Evolutionary conservation across 192 early-diverging fungal genomes (phyloP), one percentile per base, ranked within the genome.

Genomic region (Podochytrium sp.): DNA sequence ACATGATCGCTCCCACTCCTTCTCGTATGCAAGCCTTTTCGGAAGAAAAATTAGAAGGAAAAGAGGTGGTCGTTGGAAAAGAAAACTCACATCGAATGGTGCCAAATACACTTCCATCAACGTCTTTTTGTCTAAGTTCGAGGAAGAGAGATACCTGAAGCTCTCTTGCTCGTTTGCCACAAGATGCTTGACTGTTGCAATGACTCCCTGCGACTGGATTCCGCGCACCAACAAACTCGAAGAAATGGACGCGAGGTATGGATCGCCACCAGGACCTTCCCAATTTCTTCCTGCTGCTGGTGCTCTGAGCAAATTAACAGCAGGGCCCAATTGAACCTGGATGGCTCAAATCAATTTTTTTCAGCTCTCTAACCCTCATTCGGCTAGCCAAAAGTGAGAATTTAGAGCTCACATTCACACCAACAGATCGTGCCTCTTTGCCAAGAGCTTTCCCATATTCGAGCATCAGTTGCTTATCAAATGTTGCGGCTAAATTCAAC

Each of bases 21-120:
- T 81, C 87, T 39, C 83, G n/a, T 6, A 79, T 49, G 38, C 71
- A 78, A 3, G 69, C 69, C 62, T 65, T 12, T 4, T 10, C 29
- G 59, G 16, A 38, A 37, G 59, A 18, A 7, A 35, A 29, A 23
- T 29, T 35, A 10, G 16, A 61, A 61, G 35, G 7, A 14, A 57
- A 57, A 57, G 10, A 1, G 16, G 12, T 25, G 1, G 10, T 25
- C 29, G 12, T 29, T 16, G 10, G 10, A 47, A 18, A 27, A 12
- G 29, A 18, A 0, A 3, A 10, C 40, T 65, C 38, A 75, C 64
- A 38, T 86, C 75, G 67, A 92, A 91, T 32, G 90, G 87, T 52
- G 61, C 76, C 2, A 87, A 27, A 68, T 91, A 91, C 2, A 91
- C 49, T 73, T 91, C 90, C 70, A 89, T 90, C 4, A 91, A 64